Percentiles rank a stretch among this genome's conserved stretches.
phyloP scores from a whole-genome alignment of 441 rosid genomes.

The Lepidium campestre region DNA sequence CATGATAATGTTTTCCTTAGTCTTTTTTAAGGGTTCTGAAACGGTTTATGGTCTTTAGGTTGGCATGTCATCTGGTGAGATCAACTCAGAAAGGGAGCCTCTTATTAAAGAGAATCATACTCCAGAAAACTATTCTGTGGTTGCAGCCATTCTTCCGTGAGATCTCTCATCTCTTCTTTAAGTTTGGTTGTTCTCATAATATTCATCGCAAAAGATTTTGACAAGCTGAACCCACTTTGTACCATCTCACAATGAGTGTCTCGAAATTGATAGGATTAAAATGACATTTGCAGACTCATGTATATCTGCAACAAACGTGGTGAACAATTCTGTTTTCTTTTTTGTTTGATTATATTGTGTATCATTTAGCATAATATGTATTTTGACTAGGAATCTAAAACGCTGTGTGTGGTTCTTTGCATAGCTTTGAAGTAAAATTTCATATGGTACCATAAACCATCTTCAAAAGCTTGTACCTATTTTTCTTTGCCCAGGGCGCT shows the following conservation, averaged over 20 bases:
- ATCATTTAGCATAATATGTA: background rate
- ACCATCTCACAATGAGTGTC: no score
- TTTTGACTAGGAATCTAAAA: background rate
- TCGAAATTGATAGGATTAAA: no score
- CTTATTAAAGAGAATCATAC: conserved; percentile 42
- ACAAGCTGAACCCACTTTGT: background rate
- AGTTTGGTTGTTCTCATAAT: background rate
- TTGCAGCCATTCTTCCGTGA: conserved; percentile 72
- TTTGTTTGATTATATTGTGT: background rate
- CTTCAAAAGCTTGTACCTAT: background rate
- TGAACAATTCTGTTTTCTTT: background rate
- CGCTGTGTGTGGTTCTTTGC: background rate
- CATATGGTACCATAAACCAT: background rate
- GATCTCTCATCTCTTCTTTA: conserved; percentile 22
- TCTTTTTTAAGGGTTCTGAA: background rate
- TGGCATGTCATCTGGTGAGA: conserved; percentile 66
- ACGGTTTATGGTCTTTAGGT: conserved; percentile 31
- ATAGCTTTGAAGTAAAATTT: background rate
- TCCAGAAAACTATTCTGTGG: conserved; percentile 56
- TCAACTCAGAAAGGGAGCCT: conserved; percentile 51
- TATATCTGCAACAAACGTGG: background rate
- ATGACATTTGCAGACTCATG: background rate
- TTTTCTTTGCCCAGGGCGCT: background rate
- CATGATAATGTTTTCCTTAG: background rate
- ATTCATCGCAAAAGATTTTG: background rate